Conservation (phyloP, 208 protist species). For the Crithidia fasciculata region DNA sequence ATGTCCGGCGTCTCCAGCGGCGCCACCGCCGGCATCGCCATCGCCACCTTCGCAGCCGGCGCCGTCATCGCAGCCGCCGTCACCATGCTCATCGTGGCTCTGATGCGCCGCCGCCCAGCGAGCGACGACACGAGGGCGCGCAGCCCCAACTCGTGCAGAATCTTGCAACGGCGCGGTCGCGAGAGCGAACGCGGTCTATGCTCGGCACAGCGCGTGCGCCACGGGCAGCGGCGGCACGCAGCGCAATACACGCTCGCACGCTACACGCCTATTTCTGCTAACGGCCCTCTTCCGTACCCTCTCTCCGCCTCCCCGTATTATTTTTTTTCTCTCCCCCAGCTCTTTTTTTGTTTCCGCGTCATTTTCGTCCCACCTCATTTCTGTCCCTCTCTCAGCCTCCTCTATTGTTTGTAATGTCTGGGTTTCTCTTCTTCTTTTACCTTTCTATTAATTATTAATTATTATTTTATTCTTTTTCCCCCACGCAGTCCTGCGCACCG, state of each 20-base stretch:
- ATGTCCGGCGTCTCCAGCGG: slow-evolving; percentile 16
- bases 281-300: neutral
- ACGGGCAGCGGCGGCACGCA: too few relatives aligned
- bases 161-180: neutral
- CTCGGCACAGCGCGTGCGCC: too few relatives aligned
- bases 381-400: too few relatives aligned
- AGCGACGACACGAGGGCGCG: neutral
- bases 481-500: too few relatives aligned
- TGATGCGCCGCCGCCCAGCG: slow-evolving; percentile 5
- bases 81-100: slow-evolving; percentile 8
- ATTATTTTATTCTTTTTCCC: too few relatives aligned
- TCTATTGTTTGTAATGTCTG: too few relatives aligned
- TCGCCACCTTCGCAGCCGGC: slow-evolving; percentile 16
- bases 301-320: neutral
- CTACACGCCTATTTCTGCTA: neutral
- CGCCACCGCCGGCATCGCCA: slow-evolving; percentile 18
- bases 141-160: slow-evolving; percentile 4
- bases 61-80: neutral
- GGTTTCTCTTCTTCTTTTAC: too few relatives aligned
- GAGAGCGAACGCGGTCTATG: slow-evolving; percentile 1
- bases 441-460: too few relatives aligned
- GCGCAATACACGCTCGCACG: too few relatives aligned
- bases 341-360: neutral
- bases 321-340: neutral
- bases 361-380: too few relatives aligned